Base-by-base conservation (phyloP, 352 stramenopile species). In the Phytophthora pluvialis region DNA sequence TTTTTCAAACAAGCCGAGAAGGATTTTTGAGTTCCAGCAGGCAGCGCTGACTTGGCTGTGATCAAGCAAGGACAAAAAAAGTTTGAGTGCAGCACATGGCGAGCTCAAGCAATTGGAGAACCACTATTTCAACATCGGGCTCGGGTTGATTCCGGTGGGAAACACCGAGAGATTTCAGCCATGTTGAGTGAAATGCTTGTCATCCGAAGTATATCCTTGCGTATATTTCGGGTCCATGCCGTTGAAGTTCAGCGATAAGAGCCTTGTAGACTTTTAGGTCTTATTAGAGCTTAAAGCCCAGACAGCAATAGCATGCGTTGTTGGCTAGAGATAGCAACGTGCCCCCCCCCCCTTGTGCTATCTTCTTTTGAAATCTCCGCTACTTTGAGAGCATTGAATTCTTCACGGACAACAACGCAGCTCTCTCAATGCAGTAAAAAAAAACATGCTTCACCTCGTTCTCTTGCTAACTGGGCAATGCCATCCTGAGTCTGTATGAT, bases 1-100 rank as follows among this genome's bases (percentile, higher is more conserved):
- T 70, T 69, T 73, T 73, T 69, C 51, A 70, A 60, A 53, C 47
- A 54, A 55, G 46, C 21, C n/a, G 12, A 55, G 60, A 46, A 56
- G 47, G 21, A 21, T 39, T 61, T 68, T 56, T 40, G 54, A 67
- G 49, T 32, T 4, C 62, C 55, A 64, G 55, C 50, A 57, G 49
- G 51, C 10, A 15, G 39, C 47, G 29, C 35, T 57, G 33, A 5
- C 13, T 54, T 44, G 61, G 44, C 31, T 56, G 48, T 57, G 36
- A 13, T 54, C 45, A 40, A 15, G 16, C 33, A 21, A 25, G 32
- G 43, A 68, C 64, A 52, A 63, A 64, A 72, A 68, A 72, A 68
- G 51, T 44, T 66, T 57, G 33, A 52, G 56, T 18, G 18, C 21
- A 56, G 44, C 58, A 64, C 50, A 59, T 72, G 45, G 49, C 45